Conservation (phyloP, 129 eudicot species). For the Ambrosia trifida region DNA sequence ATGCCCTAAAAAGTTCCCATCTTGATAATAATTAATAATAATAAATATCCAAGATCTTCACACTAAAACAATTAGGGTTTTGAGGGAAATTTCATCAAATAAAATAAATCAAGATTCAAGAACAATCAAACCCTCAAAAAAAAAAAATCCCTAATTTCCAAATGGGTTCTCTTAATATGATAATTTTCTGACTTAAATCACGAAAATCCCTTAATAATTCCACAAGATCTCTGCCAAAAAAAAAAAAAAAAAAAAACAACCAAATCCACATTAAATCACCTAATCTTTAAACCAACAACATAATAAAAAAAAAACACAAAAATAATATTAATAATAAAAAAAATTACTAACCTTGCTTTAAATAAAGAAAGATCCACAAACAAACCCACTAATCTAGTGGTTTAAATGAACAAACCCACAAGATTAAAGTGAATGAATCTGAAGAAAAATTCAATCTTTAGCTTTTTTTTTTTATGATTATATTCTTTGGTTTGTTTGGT, state of each 20-base stretch:
- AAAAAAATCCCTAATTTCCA: background rate
- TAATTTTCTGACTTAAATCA: slow-evolving; percentile 18
- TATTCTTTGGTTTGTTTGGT: slow-evolving; percentile 36
- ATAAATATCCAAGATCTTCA: background rate
- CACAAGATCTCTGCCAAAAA: slow-evolving; percentile 47
- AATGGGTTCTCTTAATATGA: slow-evolving; percentile 8
- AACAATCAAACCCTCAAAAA: slow-evolving; percentile 22
- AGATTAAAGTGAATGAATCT: slow-evolving; percentile 45
- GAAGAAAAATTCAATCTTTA: slow-evolving; percentile 45
- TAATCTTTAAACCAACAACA: slow-evolving; percentile 35
- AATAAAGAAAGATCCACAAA: slow-evolving; percentile 25
- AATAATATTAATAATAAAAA: background rate
- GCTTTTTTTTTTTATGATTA: slow-evolving; percentile 22
- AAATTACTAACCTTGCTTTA: slow-evolving; percentile 42
- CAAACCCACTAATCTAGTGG: slow-evolving; percentile 45
- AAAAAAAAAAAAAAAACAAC: slow-evolving; percentile 29
- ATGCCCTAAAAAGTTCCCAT: slow-evolving; percentile 10
- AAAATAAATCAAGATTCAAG: slow-evolving; percentile 14
- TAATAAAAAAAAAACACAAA: slow-evolving; percentile 7
- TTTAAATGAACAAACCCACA: slow-evolving; percentile 39
- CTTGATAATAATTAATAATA: background rate
- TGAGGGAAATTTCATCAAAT: slow-evolving; percentile 7
- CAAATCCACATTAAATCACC: slow-evolving; percentile 45
- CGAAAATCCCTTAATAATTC: slow-evolving; percentile 28
- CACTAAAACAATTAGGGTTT: background rate